Base-by-base conservation (phyloP, 176 grass and related monocot genomes). In the Aegilops bicornis region DNA sequence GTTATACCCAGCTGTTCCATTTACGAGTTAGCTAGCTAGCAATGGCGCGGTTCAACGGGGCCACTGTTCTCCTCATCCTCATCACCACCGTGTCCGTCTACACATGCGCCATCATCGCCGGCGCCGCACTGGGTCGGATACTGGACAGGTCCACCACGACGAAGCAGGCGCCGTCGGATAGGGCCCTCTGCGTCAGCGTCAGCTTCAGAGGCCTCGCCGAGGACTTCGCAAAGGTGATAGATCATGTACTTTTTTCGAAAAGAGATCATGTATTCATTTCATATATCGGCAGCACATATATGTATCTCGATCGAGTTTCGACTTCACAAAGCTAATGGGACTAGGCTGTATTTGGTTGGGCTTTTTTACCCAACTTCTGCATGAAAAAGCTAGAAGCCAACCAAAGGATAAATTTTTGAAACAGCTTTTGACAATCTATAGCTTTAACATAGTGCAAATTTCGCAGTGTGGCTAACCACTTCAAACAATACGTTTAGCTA, bases 21-120 rank as follows among this genome's bases (percentile, higher is more conserved):
- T 36, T 36, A 36, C 16, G 45, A 32, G 4, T 19, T 12, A 22
- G 37, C 36, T 72, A 6, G 11, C 16, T 37, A 8, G 66, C 75
- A 78, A 60, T 78, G 76, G 76, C 76, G 20, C 32, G 58, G 3
- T 16, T 73, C 33, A 30, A 35, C 14, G 32, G 67, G 0, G 50
- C 35, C 2, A 17, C 81, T 52, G 68, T 87, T 22, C 70, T 87
- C n/a, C 79, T 82, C 61, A 30, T 88, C 71, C 11, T 77, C 10
- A 23, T 69, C 32, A 71, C 75, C 7, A 50, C 86, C 2, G 14
- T 77, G 7, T 32, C 23, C 79, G 30, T 76, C 23, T 82, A 77
- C 45, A 64, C 58, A 14, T 64, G 42, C 31, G 85, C 78, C 43
- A 64, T 87, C 40, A n/a, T 87, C 59, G 63, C 15, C 22, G 86